Percentiles rank a stretch among this genome's conserved stretches.
Conservation (phyloP, 192 early-diverging fungal genomes). For the Umbelopsis sp. region DNA sequence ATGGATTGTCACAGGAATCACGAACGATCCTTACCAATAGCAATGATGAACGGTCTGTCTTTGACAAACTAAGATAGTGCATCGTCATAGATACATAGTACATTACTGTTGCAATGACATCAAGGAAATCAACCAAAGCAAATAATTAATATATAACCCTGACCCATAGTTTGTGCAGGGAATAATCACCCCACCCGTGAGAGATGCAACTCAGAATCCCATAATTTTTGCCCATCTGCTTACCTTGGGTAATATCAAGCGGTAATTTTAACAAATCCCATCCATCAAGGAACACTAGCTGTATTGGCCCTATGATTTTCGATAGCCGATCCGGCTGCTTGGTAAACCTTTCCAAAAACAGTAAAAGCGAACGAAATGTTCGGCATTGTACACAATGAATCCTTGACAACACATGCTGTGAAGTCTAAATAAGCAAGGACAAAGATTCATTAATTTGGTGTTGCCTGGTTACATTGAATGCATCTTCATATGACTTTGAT, state of each 20-base stretch:
- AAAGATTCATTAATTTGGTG: too few species aligned
- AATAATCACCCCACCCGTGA: background rate
- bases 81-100: constrained; percentile 3
- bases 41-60: background rate
- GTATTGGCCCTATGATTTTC: background rate
- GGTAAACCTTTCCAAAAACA: constrained; percentile 4
- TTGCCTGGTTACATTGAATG: too few species aligned
- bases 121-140: background rate
- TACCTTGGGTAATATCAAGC: background rate
- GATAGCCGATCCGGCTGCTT: background rate
- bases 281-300: background rate
- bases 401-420: background rate
- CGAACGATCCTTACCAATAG: constrained; percentile 13
- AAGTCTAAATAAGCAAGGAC: background rate
- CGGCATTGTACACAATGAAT: constrained; percentile 11
- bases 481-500: too few species aligned
- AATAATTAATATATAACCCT: background rate
- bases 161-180: background rate
- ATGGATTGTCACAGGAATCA: too few species aligned
- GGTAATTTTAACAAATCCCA: background rate
- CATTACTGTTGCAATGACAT: background rate
- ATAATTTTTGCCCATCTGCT: background rate
- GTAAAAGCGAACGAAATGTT: background rate
- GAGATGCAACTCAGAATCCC: too few species aligned
- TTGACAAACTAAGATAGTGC: constrained; percentile 12